Evolutionary conservation across 768 basidiomycete species (phyloP).

Genomic region (Cubamyces sp.): DNA sequence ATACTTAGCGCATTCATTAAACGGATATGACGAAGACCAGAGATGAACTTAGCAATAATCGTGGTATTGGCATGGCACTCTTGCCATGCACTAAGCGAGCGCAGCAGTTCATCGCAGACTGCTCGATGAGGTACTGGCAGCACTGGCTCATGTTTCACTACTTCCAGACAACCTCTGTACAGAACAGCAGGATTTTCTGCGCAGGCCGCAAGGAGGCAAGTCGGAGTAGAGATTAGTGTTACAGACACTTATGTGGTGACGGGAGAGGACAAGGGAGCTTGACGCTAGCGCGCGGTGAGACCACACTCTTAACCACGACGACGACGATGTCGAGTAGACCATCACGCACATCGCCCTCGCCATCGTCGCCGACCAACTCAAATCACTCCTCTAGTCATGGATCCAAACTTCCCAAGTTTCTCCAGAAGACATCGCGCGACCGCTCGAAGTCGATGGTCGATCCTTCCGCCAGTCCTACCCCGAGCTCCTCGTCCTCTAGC

Average conservation of each 20-base stretch:
- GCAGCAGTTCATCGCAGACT: no score
- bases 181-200: no score
- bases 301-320: slow-evolving; percentile 28
- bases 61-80: no score
- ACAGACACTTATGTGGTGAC: background rate
- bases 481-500: slow-evolving; percentile 45
- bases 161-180: no score
- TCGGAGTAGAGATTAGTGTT: no score
- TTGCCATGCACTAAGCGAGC: no score
- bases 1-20: no score
- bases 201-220: no score
- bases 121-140: no score
- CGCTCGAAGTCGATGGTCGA: slow-evolving; percentile 58
- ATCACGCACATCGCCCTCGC: slow-evolving; percentile 46
- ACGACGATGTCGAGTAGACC: slow-evolving; percentile 52
- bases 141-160: no score
- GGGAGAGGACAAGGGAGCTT: slow-evolving; percentile 1
- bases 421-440: slow-evolving; percentile 67
- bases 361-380: slow-evolving; percentile 43
- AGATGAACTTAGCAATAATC: no score
- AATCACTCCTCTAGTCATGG: slow-evolving; percentile 37
- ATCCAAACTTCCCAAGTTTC: slow-evolving; percentile 68
- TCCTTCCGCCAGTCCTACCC: slow-evolving; percentile 39
- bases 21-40: no score
- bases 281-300: slow-evolving; percentile 12